These are phyloP conservation scores for Cercospora sp. DNA, from an alignment of 2,329 filamentous ascomycete genomes.

Conservation along the genomic window DNA sequence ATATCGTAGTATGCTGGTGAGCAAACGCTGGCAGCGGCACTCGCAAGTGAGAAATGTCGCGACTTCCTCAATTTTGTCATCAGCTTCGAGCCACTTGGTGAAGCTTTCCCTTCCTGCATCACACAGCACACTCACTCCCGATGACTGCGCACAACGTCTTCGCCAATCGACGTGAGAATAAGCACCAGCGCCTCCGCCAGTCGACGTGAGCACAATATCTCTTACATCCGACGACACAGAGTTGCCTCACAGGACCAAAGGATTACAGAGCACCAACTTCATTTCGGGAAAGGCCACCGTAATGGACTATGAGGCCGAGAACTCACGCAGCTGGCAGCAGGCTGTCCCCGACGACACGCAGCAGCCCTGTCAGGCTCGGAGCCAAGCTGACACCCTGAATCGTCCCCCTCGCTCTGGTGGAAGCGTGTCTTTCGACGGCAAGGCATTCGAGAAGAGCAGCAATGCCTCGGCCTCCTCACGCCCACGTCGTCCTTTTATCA, in stretches of 20 bases:
- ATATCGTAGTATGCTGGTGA: background rate
- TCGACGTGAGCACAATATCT: background rate
- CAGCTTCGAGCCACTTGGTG: background rate
- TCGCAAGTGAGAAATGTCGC: background rate
- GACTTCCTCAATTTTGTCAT: background rate
- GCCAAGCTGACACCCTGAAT: background rate
- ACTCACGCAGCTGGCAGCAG: conserved; percentile 28
- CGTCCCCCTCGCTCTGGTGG: background rate
- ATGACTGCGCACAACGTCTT: background rate
- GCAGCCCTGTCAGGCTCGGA: background rate
- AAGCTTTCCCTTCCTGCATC: background rate
- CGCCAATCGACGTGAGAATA: background rate
- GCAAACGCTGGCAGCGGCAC: background rate
- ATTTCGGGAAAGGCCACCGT: background rate
- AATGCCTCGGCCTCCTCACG: background rate
- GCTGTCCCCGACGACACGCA: background rate
- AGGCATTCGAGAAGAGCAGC: background rate
- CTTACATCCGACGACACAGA: background rate
- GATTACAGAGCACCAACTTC: background rate
- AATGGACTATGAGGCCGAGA: conserved; percentile 26
- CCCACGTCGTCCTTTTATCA: background rate
- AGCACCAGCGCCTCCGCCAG: background rate
- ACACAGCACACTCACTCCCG: background rate
- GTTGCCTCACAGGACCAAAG: background rate
- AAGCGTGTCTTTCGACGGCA: background rate